phyloP scores from a whole-genome alignment of 2,329 filamentous ascomycete genomes.

The Pyricularia pennisetigena region DNA sequence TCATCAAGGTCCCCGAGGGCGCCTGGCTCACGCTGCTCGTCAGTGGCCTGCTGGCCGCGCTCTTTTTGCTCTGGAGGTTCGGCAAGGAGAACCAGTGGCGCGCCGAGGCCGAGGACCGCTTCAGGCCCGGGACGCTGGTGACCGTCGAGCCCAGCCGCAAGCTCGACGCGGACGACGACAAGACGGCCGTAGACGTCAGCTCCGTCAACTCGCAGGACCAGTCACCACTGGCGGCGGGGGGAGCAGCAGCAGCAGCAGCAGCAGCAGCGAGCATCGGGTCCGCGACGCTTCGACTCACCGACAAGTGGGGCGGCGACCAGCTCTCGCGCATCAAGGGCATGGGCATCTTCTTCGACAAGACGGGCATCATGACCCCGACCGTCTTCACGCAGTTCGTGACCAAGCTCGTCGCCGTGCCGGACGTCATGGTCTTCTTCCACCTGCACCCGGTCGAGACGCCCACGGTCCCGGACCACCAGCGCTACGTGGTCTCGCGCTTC shows the following conservation, averaged over 20 bases:
- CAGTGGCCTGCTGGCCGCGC: constrained; percentile 46
- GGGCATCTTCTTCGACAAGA: constrained; percentile 70
- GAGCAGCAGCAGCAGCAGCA: not conserved
- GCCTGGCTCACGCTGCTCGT: constrained; percentile 71
- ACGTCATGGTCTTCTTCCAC: constrained; percentile 63
- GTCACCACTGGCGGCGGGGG: not conserved
- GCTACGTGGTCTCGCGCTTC: constrained; percentile 32
- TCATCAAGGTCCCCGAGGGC: constrained; percentile 65
- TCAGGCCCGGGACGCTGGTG: constrained; percentile 34
- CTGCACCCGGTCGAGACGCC: constrained; percentile 52
- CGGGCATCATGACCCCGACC: constrained; percentile 51
- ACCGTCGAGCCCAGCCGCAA: constrained; percentile 7
- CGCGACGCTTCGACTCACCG: constrained; percentile 17
- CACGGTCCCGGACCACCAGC: constrained; percentile 34
- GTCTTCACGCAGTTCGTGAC: constrained; percentile 63
- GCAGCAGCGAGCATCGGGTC: constrained; percentile 6
- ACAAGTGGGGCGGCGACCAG: constrained; percentile 29
- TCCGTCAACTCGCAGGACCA: not conserved
- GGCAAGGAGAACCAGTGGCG: constrained; percentile 71
- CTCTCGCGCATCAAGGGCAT: constrained; percentile 40
- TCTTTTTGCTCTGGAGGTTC: constrained; percentile 70
- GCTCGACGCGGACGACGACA: constrained; percentile 6
- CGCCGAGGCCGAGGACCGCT: constrained; percentile 54
- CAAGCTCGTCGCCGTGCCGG: constrained; percentile 57
- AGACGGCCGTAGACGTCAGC: constrained; percentile 22